Percentiles rank a stretch among this genome's conserved stretches.
phyloP scores from a whole-genome alignment of 176 grass and related monocot genomes.

The Lolium rigidum region DNA sequence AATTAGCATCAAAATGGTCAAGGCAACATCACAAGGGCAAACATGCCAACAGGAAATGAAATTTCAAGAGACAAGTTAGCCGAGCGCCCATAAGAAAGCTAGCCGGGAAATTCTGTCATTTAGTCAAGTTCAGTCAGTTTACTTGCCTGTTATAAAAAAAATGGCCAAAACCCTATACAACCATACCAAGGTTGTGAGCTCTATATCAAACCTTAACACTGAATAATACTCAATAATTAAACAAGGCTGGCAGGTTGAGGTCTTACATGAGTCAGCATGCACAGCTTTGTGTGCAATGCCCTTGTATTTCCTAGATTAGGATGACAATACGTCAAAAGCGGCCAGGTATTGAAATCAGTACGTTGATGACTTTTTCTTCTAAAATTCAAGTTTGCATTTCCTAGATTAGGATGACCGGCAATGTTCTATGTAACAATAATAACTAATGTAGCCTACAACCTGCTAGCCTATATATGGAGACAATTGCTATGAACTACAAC shows the following conservation, averaged over 20 bases:
- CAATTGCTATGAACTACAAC: constrained; percentile 14
- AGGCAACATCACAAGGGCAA: background rate
- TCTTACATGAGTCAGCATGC: constrained; percentile 41
- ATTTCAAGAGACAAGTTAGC: constrained; percentile 13
- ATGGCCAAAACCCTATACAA: constrained; percentile 14
- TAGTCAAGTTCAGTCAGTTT: constrained; percentile 39
- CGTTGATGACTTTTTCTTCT: no score
- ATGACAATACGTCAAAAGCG: no score
- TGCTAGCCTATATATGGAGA: constrained; percentile 13
- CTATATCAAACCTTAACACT: constrained; percentile 34
- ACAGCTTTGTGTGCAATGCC: constrained; percentile 41
- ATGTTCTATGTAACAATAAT: constrained; percentile 5
- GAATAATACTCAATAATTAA: constrained; percentile 20
- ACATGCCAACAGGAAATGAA: background rate
- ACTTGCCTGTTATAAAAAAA: background rate
- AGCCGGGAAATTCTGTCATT: background rate
- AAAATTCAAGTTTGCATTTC: no score
- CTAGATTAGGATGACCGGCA: background rate
- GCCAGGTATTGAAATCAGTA: no score
- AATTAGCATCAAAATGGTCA: constrained; percentile 33
- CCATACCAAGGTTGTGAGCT: background rate
- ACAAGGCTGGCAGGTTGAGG: constrained; percentile 28
- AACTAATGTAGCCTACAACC: constrained; percentile 4
- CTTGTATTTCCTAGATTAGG: background rate
- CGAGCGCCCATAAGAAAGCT: background rate